Percentiles rank a stretch among this genome's conserved stretches.
Evolutionary conservation across 352 stramenopile genomes (phyloP).

Genomic region (Phytopythium litorale): DNA sequence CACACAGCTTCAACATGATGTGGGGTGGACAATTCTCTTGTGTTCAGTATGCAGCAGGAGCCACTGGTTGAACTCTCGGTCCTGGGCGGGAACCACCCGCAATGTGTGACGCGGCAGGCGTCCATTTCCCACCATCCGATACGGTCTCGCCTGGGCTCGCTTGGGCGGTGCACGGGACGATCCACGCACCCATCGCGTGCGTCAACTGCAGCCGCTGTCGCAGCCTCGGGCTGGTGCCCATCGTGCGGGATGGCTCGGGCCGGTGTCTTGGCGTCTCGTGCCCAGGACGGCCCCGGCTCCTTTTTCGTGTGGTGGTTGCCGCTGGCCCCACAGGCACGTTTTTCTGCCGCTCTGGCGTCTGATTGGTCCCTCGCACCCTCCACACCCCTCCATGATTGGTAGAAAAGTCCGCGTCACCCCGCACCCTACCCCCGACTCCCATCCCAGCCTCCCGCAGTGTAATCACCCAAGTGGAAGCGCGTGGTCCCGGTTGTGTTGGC

Average conservation of each 20-base stretch:
- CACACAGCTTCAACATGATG: background rate
- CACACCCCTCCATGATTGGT: background rate
- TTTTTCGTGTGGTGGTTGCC: background rate
- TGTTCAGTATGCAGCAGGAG: background rate
- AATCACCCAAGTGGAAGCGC: background rate
- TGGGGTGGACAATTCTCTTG: background rate
- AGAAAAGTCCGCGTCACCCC: background rate
- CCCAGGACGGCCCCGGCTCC: background rate
- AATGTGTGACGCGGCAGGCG: background rate
- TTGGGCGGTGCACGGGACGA: background rate
- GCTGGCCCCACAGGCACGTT: background rate
- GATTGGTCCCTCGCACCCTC: background rate
- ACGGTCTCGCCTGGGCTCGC: background rate
- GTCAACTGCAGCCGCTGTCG: background rate
- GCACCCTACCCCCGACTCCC: background rate
- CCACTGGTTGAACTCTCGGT: background rate
- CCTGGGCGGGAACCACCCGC: background rate
- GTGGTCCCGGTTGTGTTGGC: background rate
- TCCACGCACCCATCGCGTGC: background rate
- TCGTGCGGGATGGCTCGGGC: background rate
- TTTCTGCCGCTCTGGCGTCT: background rate
- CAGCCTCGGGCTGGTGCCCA: background rate
- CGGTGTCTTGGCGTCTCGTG: background rate
- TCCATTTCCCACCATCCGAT: background rate
- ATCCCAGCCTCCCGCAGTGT: background rate